phyloP scores from a whole-genome alignment of 2,329 filamentous ascomycete genomes.

The Pseudogymnoascus sp. region DNA sequence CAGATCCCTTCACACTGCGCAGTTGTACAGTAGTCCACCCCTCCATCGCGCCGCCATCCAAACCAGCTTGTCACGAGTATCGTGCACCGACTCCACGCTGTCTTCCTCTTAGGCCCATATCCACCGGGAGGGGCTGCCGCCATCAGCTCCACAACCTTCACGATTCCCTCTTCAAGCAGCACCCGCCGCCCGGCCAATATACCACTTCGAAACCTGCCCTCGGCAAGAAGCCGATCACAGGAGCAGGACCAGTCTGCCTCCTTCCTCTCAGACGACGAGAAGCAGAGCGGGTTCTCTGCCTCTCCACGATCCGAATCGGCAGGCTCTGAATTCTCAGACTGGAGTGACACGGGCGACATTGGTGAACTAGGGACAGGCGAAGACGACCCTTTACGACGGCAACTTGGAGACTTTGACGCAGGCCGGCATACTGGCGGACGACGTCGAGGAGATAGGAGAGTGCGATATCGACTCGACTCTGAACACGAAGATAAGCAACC shows the following conservation, averaged over 20 bases:
- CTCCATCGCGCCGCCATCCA: neutral
- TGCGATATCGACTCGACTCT: slow-evolving; percentile 53
- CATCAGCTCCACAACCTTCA: slow-evolving; percentile 71
- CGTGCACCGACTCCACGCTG: slow-evolving; percentile 8
- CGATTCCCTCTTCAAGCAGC: slow-evolving; percentile 70
- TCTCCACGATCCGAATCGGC: slow-evolving; percentile 50
- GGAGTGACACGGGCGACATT: slow-evolving; percentile 92
- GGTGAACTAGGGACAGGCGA: slow-evolving; percentile 82
- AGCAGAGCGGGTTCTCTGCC: slow-evolving; percentile 36
- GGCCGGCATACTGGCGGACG: slow-evolving; percentile 41
- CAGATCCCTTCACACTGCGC: neutral
- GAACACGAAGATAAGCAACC: slow-evolving; percentile 37
- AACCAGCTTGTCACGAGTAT: slow-evolving; percentile 2
- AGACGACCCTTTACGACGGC: slow-evolving; percentile 71
- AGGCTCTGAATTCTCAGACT: slow-evolving; percentile 68
- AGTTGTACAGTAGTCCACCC: neutral
- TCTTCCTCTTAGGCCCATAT: slow-evolving; percentile 8
- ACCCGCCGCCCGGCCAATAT: slow-evolving; percentile 73
- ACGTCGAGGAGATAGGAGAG: slow-evolving; percentile 51
- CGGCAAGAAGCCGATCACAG: slow-evolving; percentile 28
- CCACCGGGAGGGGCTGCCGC: slow-evolving; percentile 56
- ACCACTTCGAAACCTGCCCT: slow-evolving; percentile 68
- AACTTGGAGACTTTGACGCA: slow-evolving; percentile 58
- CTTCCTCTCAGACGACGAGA: slow-evolving; percentile 37
- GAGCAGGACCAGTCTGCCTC: slow-evolving; percentile 36